phyloP scores from a whole-genome alignment of 2,329 filamentous ascomycete genomes.

The Onygenales sp. region DNA sequence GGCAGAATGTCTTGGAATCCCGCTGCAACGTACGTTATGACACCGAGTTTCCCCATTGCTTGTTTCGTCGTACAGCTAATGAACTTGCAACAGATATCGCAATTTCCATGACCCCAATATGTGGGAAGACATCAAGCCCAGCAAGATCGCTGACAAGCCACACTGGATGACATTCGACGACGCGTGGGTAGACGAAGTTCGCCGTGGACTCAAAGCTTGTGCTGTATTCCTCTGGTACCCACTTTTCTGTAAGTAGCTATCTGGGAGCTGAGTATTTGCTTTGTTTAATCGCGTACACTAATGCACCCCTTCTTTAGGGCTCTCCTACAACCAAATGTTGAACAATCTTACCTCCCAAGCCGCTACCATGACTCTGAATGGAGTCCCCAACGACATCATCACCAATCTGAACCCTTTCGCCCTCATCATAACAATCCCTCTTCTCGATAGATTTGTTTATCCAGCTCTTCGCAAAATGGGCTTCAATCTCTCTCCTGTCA shows the following conservation, averaged over 20 bases:
- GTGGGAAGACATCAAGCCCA: slow-evolving; percentile 63
- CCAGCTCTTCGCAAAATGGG: slow-evolving; percentile 37
- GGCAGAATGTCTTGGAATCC: slow-evolving; percentile 55
- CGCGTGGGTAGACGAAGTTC: slow-evolving; percentile 70
- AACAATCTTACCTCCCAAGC: slow-evolving; percentile 49
- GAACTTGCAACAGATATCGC: slow-evolving; percentile 7
- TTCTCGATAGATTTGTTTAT: slow-evolving; percentile 45
- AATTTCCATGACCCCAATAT: slow-evolving; percentile 49
- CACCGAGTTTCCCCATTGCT: neutral
- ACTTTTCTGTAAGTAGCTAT: slow-evolving; percentile 32
- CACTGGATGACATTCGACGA: slow-evolving; percentile 76
- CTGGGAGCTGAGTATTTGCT: neutral
- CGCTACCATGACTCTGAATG: slow-evolving; percentile 42
- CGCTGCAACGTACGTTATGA: slow-evolving; percentile 40
- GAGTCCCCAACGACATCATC: slow-evolving; percentile 48
- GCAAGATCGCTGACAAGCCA: slow-evolving; percentile 51
- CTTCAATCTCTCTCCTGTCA: slow-evolving; percentile 44
- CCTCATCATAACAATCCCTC: slow-evolving; percentile 45
- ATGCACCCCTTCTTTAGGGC: slow-evolving; percentile 18
- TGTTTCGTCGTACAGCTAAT: neutral
- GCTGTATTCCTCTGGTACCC: slow-evolving; percentile 56
- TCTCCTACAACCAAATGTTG: slow-evolving; percentile 46
- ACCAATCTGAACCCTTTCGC: slow-evolving; percentile 46
- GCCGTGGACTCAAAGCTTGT: slow-evolving; percentile 59
- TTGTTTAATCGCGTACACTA: slow-evolving; percentile 2